Conservation (phyloP, 345 rosid species). For the Dipteronia sinensis region DNA sequence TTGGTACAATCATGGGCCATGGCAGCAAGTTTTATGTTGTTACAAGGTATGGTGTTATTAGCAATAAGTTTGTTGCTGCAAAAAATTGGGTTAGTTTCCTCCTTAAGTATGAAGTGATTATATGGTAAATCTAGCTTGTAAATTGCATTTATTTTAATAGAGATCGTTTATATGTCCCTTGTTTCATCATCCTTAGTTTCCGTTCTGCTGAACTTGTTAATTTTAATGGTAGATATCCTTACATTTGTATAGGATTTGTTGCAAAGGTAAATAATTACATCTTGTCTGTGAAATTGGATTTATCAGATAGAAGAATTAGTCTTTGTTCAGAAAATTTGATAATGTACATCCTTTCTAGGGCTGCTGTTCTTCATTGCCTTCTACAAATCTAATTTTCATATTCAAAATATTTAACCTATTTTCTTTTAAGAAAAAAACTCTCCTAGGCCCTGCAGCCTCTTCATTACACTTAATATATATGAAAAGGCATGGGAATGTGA, state of each 20-base stretch:
- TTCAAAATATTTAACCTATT: conserved; percentile 20
- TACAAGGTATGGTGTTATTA: neutral
- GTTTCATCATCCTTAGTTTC: neutral
- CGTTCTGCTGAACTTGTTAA: neutral
- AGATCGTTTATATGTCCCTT: too few species aligned
- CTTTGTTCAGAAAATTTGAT: conserved; percentile 16
- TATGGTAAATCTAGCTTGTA: too few species aligned
- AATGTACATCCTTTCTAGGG: conserved; percentile 22
- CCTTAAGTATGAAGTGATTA: too few species aligned
- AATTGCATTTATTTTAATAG: too few species aligned
- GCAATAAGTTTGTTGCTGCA: neutral
- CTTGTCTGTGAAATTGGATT: conserved; percentile 11
- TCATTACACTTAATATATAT: conserved; percentile 30
- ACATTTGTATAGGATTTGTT: conserved; percentile 3
- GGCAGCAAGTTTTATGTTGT: conserved; percentile 17
- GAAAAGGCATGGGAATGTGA: conserved; percentile 22
- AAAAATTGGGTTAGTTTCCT: too few species aligned
- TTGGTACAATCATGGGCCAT: conserved; percentile 5
- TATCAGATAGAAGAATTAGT: conserved; percentile 2
- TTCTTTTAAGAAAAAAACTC: conserved; percentile 7
- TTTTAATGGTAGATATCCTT: neutral
- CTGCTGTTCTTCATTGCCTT: conserved; percentile 27
- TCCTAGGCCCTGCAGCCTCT: conserved; percentile 21
- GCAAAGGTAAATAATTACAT: neutral
- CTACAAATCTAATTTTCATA: conserved; percentile 24